Percentiles rank a stretch among this genome's conserved stretches.
Evolutionary conservation across 2,329 filamentous ascomycete species (phyloP).

Genomic region (Colletotrichum tabaci): DNA sequence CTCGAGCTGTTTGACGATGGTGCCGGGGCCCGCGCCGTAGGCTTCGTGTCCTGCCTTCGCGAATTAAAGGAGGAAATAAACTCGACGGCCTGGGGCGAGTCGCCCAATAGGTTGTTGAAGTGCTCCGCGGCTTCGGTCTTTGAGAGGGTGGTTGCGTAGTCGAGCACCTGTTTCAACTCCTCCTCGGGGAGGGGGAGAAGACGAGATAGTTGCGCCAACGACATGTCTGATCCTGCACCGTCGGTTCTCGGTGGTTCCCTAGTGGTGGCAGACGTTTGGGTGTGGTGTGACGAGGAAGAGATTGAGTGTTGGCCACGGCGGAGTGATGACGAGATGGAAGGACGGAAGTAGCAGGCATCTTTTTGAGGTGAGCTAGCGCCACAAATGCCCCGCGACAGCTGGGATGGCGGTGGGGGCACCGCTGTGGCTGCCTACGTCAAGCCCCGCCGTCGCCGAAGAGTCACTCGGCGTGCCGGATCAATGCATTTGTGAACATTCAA

Average conservation of each 20-base stretch:
- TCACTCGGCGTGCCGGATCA: constrained; percentile 16
- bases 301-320: background rate
- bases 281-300: background rate
- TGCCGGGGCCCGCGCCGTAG: constrained; percentile 49
- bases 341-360: constrained; percentile 11
- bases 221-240: constrained; percentile 57
- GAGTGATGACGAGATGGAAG: constrained; percentile 11
- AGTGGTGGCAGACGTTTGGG: background rate
- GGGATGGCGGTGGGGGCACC: constrained; percentile 5
- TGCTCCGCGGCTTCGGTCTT: constrained; percentile 86
- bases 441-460: constrained; percentile 22
- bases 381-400: constrained; percentile 25
- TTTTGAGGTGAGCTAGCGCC: constrained; percentile 28
- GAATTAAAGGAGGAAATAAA: constrained; percentile 89
- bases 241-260: background rate
- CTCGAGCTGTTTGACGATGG: constrained; percentile 15
- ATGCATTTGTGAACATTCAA: too few species aligned
- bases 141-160: constrained; percentile 84
- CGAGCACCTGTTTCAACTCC: constrained; percentile 86
- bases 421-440: constrained; percentile 12
- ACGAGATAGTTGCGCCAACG: constrained; percentile 78
- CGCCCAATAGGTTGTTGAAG: constrained; percentile 89
- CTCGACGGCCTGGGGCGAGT: constrained; percentile 82
- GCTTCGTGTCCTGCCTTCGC: constrained; percentile 60
- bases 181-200: constrained; percentile 89